Evolutionary conservation across 2,329 filamentous ascomycete genomes (phyloP).

Genomic region (Botryotinia convoluta): DNA sequence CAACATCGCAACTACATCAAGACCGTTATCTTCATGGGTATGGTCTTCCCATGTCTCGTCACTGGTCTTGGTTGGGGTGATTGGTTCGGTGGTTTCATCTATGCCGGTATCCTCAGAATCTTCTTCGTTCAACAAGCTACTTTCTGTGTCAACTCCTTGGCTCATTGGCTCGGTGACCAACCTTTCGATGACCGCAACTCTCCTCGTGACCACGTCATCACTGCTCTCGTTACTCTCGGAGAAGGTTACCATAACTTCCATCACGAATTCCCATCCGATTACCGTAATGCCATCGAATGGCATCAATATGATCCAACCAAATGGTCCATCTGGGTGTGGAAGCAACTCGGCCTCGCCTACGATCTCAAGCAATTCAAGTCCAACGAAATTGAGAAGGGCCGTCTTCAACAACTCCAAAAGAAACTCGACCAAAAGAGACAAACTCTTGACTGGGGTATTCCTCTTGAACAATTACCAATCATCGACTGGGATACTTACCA

Average conservation of each 20-base stretch:
- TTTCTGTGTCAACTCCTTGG: conserved; percentile 89
- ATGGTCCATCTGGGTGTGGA: conserved; percentile 83
- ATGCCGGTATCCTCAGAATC: conserved; percentile 80
- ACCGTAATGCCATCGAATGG: conserved; percentile 89
- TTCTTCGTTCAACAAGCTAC: conserved; percentile 91
- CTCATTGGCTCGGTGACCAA: conserved; percentile 89
- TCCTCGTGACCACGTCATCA: conserved; percentile 83
- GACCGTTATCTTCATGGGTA: conserved; percentile 72
- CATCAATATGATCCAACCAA: conserved; percentile 91
- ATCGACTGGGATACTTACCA: conserved; percentile 86
- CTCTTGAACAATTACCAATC: conserved; percentile 80
- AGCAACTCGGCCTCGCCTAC: conserved; percentile 78
- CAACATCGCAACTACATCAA: conserved; percentile 86
- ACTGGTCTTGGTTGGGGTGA: conserved; percentile 79
- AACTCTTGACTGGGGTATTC: conserved; percentile 80
- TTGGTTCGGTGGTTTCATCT: conserved; percentile 78
- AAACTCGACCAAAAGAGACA: conserved; percentile 86
- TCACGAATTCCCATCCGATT: conserved; percentile 90
- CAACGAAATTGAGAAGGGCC: conserved; percentile 92
- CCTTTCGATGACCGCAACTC: conserved; percentile 92
- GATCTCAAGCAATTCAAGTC: conserved; percentile 87
- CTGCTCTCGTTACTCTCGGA: conserved; percentile 78
- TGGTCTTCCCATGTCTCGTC: conserved; percentile 72
- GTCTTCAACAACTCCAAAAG: conserved; percentile 86
- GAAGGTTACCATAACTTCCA: conserved; percentile 96